These are phyloP conservation scores for Eucommia ulmoides DNA, from an alignment of 257 asterid species.

Conservation along the genomic window DNA sequence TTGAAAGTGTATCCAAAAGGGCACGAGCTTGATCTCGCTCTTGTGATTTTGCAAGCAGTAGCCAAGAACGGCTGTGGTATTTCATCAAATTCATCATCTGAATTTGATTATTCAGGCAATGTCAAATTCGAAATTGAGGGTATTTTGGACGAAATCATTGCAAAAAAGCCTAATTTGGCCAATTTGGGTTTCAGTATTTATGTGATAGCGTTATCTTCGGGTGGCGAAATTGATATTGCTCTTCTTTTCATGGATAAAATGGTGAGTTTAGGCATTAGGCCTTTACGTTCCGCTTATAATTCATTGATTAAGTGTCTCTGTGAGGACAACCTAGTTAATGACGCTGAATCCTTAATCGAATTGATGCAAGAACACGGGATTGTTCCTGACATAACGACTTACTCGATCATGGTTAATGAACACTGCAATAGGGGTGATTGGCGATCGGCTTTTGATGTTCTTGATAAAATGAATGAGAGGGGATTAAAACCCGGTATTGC, in stretches of 20 bases:
- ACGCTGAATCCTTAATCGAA: neutral
- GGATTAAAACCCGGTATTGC: conserved; percentile 4
- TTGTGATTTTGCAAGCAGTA: neutral
- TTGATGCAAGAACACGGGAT: neutral
- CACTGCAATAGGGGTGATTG: conserved; percentile 1
- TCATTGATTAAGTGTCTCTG: neutral
- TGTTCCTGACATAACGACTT: conserved; percentile 1
- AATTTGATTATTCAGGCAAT: neutral
- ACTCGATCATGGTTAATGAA: conserved; percentile 3
- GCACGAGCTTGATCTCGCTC: neutral
- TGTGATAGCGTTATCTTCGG: neutral
- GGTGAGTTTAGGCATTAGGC: neutral
- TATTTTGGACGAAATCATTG: neutral
- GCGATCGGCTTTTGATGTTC: conserved; percentile 2
- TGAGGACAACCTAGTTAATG: neutral
- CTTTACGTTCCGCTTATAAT: neutral
- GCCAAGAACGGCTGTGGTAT: neutral
- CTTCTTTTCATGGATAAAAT: neutral
- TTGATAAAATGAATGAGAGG: conserved; percentile 2
- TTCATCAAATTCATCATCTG: neutral
- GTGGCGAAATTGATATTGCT: neutral
- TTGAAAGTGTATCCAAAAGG: neutral
- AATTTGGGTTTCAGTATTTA: neutral
- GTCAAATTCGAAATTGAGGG: neutral
- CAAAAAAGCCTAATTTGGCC: neutral